Conservation (phyloP, 805 yeast species). For the Scheffersomyces spartinae region DNA sequence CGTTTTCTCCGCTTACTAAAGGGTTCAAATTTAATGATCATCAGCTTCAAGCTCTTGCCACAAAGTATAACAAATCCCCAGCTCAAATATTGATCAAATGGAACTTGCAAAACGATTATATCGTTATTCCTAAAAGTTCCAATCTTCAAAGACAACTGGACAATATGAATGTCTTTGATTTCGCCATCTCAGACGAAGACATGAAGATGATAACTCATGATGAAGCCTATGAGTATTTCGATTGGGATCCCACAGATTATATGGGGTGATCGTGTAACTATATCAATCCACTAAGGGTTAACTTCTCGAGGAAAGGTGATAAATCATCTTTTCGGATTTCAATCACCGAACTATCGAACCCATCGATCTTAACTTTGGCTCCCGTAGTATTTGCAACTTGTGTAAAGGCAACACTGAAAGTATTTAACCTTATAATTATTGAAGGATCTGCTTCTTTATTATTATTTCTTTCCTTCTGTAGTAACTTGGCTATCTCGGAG, state of each 20-base stretch:
- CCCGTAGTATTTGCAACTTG: conserved; percentile 75
- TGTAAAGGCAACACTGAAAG: conserved; percentile 87
- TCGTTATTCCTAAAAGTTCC: conserved; percentile 60
- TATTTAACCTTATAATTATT: conserved; percentile 37
- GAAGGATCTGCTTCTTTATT: conserved; percentile 19
- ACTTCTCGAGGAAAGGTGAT: conserved; percentile 72
- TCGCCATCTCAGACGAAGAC: conserved; percentile 28
- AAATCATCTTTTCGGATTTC: conserved; percentile 84
- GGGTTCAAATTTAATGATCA: conserved; percentile 50
- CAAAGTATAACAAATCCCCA: conserved; percentile 35
- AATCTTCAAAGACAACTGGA: conserved; percentile 37
- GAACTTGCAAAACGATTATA: conserved; percentile 61
- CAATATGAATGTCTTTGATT: conserved; percentile 43
- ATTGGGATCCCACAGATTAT: conserved; percentile 27
- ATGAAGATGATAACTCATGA: conserved; percentile 22
- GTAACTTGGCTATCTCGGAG: conserved; percentile 20
- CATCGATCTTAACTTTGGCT: conserved; percentile 83
- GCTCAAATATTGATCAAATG: conserved; percentile 64
- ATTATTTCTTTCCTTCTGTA: conserved; percentile 14
- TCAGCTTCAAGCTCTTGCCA: conserved; percentile 36
- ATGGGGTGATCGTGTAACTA: conserved; percentile 5
- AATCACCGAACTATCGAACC: conserved; percentile 88
- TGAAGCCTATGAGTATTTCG: conserved; percentile 20
- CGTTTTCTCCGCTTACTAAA: conserved; percentile 69
- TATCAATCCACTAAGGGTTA: conserved; percentile 59